Percentiles rank a stretch among this genome's conserved stretches.
Conservation (phyloP, 495 filamentous ascomycete species). For the Neurospora pannonica region DNA sequence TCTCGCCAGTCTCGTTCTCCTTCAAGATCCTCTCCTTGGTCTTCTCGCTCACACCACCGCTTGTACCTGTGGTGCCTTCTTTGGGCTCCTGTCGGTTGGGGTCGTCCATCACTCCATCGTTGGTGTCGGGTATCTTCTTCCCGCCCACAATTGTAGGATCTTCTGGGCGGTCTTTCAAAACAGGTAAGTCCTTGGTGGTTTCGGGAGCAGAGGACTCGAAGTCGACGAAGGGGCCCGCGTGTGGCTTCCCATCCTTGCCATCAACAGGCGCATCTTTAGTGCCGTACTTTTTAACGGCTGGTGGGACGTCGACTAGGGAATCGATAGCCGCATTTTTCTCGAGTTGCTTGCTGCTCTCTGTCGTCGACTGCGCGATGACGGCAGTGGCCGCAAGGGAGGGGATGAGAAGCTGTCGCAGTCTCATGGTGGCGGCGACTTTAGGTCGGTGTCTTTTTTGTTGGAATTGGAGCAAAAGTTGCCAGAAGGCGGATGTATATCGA, state of each 20-base stretch:
- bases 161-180: slow-evolving; percentile 37
- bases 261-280: slow-evolving; percentile 90
- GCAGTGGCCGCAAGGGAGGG: slow-evolving; percentile 32
- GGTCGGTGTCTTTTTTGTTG: neutral
- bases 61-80: slow-evolving; percentile 76
- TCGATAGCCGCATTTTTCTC: slow-evolving; percentile 8
- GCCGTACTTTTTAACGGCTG: slow-evolving; percentile 37
- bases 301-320: slow-evolving; percentile 7
- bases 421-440: slow-evolving; percentile 24
- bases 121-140: slow-evolving; percentile 62
- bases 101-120: slow-evolving; percentile 90
- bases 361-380: slow-evolving; percentile 16
- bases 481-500: neutral
- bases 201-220: slow-evolving; percentile 38
- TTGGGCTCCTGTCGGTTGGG: slow-evolving; percentile 62
- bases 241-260: slow-evolving; percentile 91
- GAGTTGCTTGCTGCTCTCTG: slow-evolving; percentile 6
- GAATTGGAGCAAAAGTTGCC: neutral
- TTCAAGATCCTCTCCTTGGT: slow-evolving; percentile 56
- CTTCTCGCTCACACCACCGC: slow-evolving; percentile 80
- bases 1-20: slow-evolving; percentile 49
- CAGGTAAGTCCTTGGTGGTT: slow-evolving; percentile 32
- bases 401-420: slow-evolving; percentile 32
- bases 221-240: slow-evolving; percentile 80
- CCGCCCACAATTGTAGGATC: slow-evolving; percentile 47